A percentile compares a stretch with the other conserved stretches of the same genome.
phyloP scores from a whole-genome alignment of 2,329 filamentous ascomycete species.

The Colletotrichum sp. region DNA sequence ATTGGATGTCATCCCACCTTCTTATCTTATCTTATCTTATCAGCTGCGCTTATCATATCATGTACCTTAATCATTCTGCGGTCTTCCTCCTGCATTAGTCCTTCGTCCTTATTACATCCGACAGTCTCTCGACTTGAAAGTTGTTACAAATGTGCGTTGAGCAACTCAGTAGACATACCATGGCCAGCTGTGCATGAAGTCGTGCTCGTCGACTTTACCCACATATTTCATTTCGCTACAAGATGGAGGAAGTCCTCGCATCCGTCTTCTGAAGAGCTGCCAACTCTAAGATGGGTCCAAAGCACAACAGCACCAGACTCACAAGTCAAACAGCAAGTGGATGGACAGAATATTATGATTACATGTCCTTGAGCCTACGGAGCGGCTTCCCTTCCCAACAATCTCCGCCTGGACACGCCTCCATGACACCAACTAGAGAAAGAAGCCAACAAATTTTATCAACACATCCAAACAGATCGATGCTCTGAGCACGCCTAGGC shows the following conservation, averaged over 20 bases:
- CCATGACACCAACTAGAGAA: not conserved
- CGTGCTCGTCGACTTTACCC: not conserved
- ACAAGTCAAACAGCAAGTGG: not conserved
- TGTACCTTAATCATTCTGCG: not conserved
- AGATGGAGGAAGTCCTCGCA: not conserved
- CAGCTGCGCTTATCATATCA: not conserved
- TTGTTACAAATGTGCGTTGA: not conserved
- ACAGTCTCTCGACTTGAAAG: not conserved
- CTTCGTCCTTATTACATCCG: not conserved
- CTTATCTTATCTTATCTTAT: slow-evolving; percentile 1
- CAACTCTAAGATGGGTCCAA: not conserved
- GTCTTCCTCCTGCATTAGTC: not conserved
- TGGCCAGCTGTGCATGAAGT: not conserved
- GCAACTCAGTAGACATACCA: not conserved
- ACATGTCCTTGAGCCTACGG: not conserved
- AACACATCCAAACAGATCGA: not conserved
- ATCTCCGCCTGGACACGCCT: not conserved
- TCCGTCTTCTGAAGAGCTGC: not conserved
- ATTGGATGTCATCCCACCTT: not conserved
- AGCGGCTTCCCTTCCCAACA: not conserved
- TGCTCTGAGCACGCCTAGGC: not conserved
- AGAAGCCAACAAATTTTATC: not conserved
- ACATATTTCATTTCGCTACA: not conserved
- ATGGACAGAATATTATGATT: not conserved
- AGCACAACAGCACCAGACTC: not conserved